Evolutionary conservation across 352 stramenopile genomes (phyloP), one percentile per base, ranked within the genome.

Genomic region (Albugo candida): DNA sequence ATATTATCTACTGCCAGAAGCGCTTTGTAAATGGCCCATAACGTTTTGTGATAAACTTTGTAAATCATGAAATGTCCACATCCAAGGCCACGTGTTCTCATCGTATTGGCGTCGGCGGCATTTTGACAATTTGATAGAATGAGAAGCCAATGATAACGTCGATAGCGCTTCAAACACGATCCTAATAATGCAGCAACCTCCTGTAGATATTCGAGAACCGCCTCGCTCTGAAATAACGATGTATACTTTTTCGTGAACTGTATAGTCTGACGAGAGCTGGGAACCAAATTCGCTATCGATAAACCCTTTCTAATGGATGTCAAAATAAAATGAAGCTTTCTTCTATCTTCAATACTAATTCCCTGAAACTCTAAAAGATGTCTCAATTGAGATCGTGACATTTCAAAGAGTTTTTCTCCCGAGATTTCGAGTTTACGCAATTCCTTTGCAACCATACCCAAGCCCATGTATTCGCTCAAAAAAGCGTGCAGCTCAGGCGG

Each of bases 371-470:
- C 57, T 4, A 67, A 59, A 41, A 64, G 68, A 39, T 78, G 64
- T 27, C 63, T 55, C 17, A 84, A 10, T 40, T 84, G 70, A 20
- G 63, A 59, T n/a, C 70, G 59, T 0, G 57, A 78, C 12, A 83
- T 41, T 4, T 52, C 42, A 0, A 85, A 44, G 34, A 83, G 65
- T 18, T 59, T 64, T 13, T 45, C 36, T 1, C 70, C 70, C 14
- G 64, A 51, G 19, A 83, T 53, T 14, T 63, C 62, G 12, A 64
- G 56, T 12, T 59, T 64, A 2, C 52, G 58, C 14, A 85, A 45
- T 38, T 81, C 66, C 1, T 48, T 17, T 0, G 73, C 70, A 10
- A 64, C 68, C 10, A 83, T 68, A 8, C 61, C 51, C 13, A 76
- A 51, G 24, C 67, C 56, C 62, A 76, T 70, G 13, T 61, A 61